Evolutionary conservation across 768 basidiomycete genomes (phyloP).

Genomic region (Brasilioporus rufonigricans): DNA sequence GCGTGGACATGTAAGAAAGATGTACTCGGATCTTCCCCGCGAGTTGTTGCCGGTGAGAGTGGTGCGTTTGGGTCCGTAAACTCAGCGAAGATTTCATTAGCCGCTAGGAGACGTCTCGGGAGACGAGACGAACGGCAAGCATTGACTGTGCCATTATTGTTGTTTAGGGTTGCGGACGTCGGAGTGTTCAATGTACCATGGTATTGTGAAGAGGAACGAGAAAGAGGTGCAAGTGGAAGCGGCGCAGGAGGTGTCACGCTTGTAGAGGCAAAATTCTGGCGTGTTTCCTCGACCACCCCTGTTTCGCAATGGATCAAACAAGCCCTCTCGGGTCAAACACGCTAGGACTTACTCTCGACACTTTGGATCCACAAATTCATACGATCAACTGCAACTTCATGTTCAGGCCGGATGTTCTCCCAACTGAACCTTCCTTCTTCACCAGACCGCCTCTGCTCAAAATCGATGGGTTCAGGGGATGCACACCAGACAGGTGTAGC

Average conservation of each 20-base stretch:
- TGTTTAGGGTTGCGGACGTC: conserved; percentile 19
- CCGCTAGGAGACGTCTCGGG: conserved; percentile 62
- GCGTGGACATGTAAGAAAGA: conserved; percentile 24
- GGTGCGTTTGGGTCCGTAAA: conserved; percentile 12
- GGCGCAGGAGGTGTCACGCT: conserved; percentile 52
- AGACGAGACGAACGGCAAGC: conserved; percentile 40
- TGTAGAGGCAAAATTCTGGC: conserved; percentile 66
- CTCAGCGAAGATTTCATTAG: conserved; percentile 67
- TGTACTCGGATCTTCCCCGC: conserved; percentile 13
- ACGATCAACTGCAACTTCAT: conserved; percentile 47
- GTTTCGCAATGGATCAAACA: conserved; percentile 10
- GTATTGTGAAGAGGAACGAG: conserved; percentile 46
- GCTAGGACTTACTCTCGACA: conserved; percentile 66
- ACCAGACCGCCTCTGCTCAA: conserved; percentile 31
- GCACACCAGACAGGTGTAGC: conserved; percentile 29
- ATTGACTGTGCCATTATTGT: conserved; percentile 2
- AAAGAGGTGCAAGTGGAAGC: conserved; percentile 58
- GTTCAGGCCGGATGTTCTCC: conserved; percentile 33
- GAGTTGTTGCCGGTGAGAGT: conserved; percentile 20
- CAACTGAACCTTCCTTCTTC: conserved; percentile 35
- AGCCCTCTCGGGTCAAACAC: not conserved
- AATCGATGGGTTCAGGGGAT: conserved; percentile 32
- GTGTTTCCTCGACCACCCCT: conserved; percentile 83
- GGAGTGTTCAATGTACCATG: conserved; percentile 31
- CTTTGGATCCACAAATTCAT: conserved; percentile 82